phyloP scores from a whole-genome alignment of 164 flowering plant genomes.

The Brasenia schreberi region DNA sequence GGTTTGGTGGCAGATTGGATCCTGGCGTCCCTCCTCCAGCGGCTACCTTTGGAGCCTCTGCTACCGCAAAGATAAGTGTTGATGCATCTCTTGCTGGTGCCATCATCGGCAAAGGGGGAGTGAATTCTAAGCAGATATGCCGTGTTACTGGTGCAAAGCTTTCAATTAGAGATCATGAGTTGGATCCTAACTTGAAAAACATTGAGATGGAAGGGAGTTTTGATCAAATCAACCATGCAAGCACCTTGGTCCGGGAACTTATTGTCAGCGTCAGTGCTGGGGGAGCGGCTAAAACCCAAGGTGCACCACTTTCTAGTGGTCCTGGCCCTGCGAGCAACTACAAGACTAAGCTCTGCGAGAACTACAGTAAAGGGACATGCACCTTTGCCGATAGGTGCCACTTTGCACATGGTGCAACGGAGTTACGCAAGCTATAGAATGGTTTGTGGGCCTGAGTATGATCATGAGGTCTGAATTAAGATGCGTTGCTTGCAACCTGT shows the following conservation, averaged over 20 bases:
- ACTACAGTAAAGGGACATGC: conserved; percentile 49
- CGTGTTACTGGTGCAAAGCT: conserved; percentile 62
- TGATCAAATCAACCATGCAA: conserved; percentile 74
- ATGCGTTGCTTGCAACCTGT: too few relatives aligned
- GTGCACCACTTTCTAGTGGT: conserved; percentile 6
- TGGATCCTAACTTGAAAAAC: conserved; percentile 50
- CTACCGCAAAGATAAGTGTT: conserved; percentile 70
- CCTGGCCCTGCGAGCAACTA: conserved; percentile 22
- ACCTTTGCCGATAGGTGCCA: conserved; percentile 67
- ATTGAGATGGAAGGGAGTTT: conserved; percentile 73
- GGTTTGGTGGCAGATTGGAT: conserved; percentile 27
- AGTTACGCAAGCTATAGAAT: conserved; percentile 30
- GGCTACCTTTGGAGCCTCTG: conserved; percentile 55
- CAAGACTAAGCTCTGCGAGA: conserved; percentile 67
- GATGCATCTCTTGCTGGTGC: conserved; percentile 70
- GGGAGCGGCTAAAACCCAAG: conserved; percentile 5
- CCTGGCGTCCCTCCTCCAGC: conserved; percentile 3
- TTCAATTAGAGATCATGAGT: conserved; percentile 50
- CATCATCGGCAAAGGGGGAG: conserved; percentile 66
- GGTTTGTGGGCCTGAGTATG: background rate
- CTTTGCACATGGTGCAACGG: conserved; percentile 63
- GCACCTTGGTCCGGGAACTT: conserved; percentile 61
- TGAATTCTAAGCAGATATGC: conserved; percentile 68
- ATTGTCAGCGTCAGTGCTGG: conserved; percentile 24
- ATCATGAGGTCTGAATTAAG: too few relatives aligned